Evolutionary conservation across 768 basidiomycete genomes (phyloP), one percentile per base, ranked within the genome.

Genomic region (Cantharellus anzutake): DNA sequence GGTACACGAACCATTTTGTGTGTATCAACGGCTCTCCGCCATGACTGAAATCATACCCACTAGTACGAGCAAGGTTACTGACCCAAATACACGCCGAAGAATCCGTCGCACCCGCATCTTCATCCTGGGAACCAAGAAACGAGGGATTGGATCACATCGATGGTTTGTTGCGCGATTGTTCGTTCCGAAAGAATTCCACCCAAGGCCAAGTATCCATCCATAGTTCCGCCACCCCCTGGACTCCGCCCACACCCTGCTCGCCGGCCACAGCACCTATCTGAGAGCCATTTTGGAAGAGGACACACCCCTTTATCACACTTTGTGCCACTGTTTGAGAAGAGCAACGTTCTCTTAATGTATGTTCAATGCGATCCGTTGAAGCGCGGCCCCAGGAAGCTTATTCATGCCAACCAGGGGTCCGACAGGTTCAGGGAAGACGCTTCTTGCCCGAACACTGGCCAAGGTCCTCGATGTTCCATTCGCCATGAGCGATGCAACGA

Each of bases 391-490:
- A 1, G 69, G 69, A 5, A 56, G 50, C 1, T 60, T 63, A 29
- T 61, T 64, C 41, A 63, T 34, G 4, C 50, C 38, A 40, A 42
- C 20, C 38, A 84, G 86, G 65, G 88, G 88, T 41, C 88, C 88
- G 16, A 90, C 88, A 58, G 87, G 88, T 60, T 88, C 87, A 58
- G 91, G 92, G 29, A 97, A 97, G 72, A 96, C 92, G 0, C 72
- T 94, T 41, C 73, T 98, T 29, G 89, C 86, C n/a, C 79, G 80
- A 65, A 97, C 92, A 4, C 75, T 98, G n/a, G 93, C 93, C 7
- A 80, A 78, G 66, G 82, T 92, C 3, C 73, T 98, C 4, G 86
- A 96, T 67, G 91, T 97, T 0, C 94, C 94, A 1, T 98, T 96
- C 69, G 93, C 92, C 16, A 79, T 85, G 62, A 87, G 82, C 66